Conservation (phyloP, 495 filamentous ascomycete species). For the Melanomma pulvis-pyrius region DNA sequence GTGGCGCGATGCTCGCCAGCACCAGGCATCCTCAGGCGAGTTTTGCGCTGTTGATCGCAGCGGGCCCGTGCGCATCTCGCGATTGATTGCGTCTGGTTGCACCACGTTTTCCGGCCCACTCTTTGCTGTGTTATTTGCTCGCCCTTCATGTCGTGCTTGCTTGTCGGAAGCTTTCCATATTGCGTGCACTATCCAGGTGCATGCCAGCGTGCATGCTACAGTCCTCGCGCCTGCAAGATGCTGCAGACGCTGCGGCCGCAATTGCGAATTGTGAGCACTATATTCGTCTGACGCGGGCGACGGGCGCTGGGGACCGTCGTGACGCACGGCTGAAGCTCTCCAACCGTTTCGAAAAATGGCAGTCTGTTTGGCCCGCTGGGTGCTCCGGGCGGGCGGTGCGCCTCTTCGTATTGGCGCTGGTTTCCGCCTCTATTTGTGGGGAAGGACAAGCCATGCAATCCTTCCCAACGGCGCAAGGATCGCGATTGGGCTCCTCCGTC, state of each 20-base stretch:
- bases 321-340: background rate
- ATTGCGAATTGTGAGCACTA: constrained; percentile 14
- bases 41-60: background rate
- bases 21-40: background rate
- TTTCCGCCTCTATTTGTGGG: constrained; percentile 28
- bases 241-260: constrained; percentile 13
- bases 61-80: constrained; percentile 5
- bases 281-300: constrained; percentile 18
- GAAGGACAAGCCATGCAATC: constrained; percentile 17
- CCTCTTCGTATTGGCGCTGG: constrained; percentile 7
- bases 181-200: constrained; percentile 28
- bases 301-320: background rate
- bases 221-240: constrained; percentile 20
- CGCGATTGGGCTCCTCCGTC: background rate
- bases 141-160: background rate
- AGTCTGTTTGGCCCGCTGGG: constrained; percentile 1
- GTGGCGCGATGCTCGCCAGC: background rate
- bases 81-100: constrained; percentile 24
- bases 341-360: constrained; percentile 20
- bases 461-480: background rate
- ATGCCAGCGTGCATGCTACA: background rate
- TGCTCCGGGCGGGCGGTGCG: background rate
- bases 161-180: constrained; percentile 31
- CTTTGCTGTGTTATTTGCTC: background rate
- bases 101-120: constrained; percentile 13